These are phyloP conservation scores for Trametes gibbosa DNA, from an alignment of 768 basidiomycete genomes.

Conservation along the genomic window DNA sequence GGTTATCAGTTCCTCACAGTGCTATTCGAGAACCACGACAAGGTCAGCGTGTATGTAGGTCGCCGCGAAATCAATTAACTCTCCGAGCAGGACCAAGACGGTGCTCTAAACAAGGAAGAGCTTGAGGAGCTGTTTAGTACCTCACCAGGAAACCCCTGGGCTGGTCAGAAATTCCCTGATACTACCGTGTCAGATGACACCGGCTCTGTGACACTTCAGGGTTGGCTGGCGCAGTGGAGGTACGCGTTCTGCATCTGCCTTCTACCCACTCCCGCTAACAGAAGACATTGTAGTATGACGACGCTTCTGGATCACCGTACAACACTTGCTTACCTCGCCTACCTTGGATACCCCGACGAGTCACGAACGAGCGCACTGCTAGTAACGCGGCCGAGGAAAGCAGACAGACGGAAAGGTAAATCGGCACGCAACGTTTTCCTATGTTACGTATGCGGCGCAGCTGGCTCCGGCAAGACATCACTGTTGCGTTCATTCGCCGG, in stretches of 20 bases:
- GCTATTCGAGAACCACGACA: constrained; percentile 93
- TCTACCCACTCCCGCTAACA: background rate
- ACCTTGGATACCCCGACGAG: constrained; percentile 85
- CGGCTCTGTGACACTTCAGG: constrained; percentile 92
- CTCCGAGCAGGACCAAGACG: constrained; percentile 80
- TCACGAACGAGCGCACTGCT: constrained; percentile 81
- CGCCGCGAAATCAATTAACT: background rate
- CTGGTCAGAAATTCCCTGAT: constrained; percentile 85
- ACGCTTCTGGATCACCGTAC: constrained; percentile 92
- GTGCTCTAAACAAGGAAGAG: constrained; percentile 80
- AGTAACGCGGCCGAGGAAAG: constrained; percentile 79
- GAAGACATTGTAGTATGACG: constrained; percentile 73
- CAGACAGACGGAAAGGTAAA: constrained; percentile 84
- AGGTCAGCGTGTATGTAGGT: constrained; percentile 44
- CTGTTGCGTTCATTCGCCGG: constrained; percentile 82
- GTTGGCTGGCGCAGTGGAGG: constrained; percentile 99
- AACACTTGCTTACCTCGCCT: constrained; percentile 91
- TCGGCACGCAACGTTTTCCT: constrained; percentile 89
- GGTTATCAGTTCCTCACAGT: constrained; percentile 98
- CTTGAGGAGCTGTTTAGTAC: constrained; percentile 89
- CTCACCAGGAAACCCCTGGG: constrained; percentile 97
- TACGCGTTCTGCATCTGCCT: constrained; percentile 26
- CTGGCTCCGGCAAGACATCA: constrained; percentile 93
- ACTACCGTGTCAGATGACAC: constrained; percentile 84
- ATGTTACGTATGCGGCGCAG: constrained; percentile 92